Percentiles rank a stretch among this genome's conserved stretches.
These are phyloP conservation scores for Lumnitzera littorea DNA, from an alignment of 345 rosid species.

Conservation along the genomic window DNA sequence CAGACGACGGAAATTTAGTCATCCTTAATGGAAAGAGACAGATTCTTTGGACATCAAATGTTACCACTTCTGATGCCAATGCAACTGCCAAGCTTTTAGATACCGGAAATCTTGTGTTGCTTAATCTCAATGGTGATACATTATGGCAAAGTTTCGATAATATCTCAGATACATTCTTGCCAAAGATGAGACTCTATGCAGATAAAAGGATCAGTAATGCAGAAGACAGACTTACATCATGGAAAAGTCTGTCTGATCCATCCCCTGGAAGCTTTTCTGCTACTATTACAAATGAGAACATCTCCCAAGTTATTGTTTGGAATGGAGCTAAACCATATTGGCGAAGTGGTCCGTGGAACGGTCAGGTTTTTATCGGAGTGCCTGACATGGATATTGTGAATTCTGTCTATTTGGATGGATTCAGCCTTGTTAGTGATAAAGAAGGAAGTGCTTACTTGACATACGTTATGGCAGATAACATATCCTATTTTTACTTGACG, in stretches of 20 bases:
- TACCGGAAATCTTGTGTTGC: conserved; percentile 44
- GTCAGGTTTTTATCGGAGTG: conserved; percentile 19
- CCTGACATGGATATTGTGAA: conserved; percentile 1
- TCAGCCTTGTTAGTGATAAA: conserved; percentile 9
- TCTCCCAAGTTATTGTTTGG: conserved; percentile 35
- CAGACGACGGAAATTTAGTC: conserved; percentile 40
- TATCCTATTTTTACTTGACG: not conserved
- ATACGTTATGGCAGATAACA: not conserved
- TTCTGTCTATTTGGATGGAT: conserved; percentile 15
- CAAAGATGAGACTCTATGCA: conserved; percentile 29
- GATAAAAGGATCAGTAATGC: conserved; percentile 5
- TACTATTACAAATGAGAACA: conserved; percentile 11
- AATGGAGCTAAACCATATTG: conserved; percentile 24
- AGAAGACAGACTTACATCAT: conserved; percentile 13
- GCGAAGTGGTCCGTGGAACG: conserved; percentile 57
- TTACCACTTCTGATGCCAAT: conserved; percentile 13
- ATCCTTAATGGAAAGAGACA: conserved; percentile 25
- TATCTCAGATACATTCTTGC: conserved; percentile 24
- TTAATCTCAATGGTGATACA: conserved; percentile 13
- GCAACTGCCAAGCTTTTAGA: conserved; percentile 34
- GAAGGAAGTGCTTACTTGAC: conserved; percentile 16
- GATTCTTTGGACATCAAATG: conserved; percentile 49
- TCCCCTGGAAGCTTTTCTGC: conserved; percentile 14
- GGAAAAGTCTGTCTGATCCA: conserved; percentile 32
- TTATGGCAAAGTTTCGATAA: conserved; percentile 59